phyloP scores from a whole-genome alignment of 345 rosid genomes.

The Arabis hirsuta region DNA sequence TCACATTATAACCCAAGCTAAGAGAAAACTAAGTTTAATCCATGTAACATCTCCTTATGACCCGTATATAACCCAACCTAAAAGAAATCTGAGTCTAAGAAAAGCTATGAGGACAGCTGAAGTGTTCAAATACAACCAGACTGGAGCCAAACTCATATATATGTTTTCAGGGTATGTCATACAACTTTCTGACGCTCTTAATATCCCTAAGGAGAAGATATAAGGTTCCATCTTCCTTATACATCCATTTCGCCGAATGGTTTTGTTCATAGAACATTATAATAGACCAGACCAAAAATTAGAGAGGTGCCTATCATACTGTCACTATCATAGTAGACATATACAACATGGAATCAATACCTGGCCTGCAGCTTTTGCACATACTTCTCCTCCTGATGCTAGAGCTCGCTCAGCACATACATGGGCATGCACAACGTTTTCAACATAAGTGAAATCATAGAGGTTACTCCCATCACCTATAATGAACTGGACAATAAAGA shows the following conservation, averaged over 20 bases:
- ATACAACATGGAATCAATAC: slow-evolving; percentile 44
- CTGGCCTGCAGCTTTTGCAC: slow-evolving; percentile 90
- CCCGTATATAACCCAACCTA: not conserved
- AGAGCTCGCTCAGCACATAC: slow-evolving; percentile 93
- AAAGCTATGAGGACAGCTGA: not conserved
- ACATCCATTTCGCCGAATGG: not conserved
- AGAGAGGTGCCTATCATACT: not conserved
- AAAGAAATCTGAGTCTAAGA: not conserved
- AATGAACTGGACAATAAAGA: slow-evolving; percentile 63
- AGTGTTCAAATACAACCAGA: not conserved
- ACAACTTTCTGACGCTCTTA: not conserved
- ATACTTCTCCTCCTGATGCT: slow-evolving; percentile 71
- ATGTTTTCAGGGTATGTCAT: slow-evolving; percentile 5
- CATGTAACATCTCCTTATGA: not conserved
- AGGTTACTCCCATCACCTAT: slow-evolving; percentile 87
- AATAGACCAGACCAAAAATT: not conserved
- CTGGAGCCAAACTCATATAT: slow-evolving; percentile 3
- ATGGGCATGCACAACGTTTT: slow-evolving; percentile 94
- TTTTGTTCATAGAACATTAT: not conserved
- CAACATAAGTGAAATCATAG: slow-evolving; percentile 88
- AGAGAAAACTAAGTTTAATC: not conserved
- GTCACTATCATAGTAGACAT: not conserved
- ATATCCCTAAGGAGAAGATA: slow-evolving; percentile 3
- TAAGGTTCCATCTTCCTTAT: not conserved
- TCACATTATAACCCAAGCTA: slow-evolving; percentile 16